Percentiles rank a stretch among this genome's conserved stretches.
phyloP scores from a whole-genome alignment of 257 asterid species.

The Rauvolfia tetraphylla region DNA sequence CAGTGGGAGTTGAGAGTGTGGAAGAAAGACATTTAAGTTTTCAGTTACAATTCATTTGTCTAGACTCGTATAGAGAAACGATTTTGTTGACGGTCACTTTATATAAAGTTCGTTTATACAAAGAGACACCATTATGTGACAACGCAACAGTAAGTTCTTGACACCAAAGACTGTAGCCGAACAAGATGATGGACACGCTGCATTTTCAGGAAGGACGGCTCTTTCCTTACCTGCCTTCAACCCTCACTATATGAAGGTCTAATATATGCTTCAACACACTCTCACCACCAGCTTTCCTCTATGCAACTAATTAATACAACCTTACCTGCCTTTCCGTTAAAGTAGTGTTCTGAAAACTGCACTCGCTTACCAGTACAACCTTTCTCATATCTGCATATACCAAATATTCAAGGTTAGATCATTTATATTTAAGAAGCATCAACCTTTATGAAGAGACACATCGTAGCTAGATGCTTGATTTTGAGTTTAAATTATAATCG shows the following conservation, averaged over 20 bases:
- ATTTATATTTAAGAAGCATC: no score
- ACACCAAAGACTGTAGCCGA: background rate
- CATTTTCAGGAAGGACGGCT: background rate
- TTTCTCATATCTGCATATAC: background rate
- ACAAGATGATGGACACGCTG: background rate
- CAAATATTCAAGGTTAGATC: no score
- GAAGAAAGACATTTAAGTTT: conserved; percentile 5
- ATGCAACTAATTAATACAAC: background rate
- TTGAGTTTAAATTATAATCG: no score
- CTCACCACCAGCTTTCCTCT: background rate
- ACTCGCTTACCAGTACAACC: no score
- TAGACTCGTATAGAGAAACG: background rate
- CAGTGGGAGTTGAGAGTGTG: background rate
- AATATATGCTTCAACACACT: background rate
- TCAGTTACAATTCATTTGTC: conserved; percentile 12
- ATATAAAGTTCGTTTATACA: background rate
- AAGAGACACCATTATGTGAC: background rate
- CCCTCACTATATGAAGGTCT: background rate
- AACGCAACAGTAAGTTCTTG: conserved; percentile 4
- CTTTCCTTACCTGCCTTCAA: background rate
- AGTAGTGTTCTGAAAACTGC: background rate
- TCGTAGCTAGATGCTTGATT: no score
- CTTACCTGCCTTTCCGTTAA: background rate
- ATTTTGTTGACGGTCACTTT: background rate
- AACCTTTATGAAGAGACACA: no score